Conservation (phyloP, 1,139 yeast genomes). For the Taphrina deformans region DNA sequence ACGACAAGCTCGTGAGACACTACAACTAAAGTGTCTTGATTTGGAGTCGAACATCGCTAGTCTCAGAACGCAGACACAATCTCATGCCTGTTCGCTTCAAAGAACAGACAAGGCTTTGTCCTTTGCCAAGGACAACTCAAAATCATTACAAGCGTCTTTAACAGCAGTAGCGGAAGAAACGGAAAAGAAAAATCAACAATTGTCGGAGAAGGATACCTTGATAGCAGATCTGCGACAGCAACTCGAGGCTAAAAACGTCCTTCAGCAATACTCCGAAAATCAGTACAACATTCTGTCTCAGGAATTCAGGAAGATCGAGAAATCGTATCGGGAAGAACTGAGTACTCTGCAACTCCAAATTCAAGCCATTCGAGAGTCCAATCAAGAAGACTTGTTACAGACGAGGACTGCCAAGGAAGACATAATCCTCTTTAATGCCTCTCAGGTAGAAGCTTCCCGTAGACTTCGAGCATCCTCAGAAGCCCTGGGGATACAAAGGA, state of each 20-base stretch:
- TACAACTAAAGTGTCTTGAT: conserved; percentile 13
- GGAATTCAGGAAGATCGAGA: conserved; percentile 1
- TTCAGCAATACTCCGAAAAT: background rate
- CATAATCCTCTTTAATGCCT: background rate
- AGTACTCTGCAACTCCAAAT: background rate
- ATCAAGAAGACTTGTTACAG: background rate
- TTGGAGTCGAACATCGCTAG: conserved; percentile 28
- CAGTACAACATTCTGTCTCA: conserved; percentile 4
- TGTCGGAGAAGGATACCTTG: conserved; percentile 5
- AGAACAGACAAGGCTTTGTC: conserved; percentile 22
- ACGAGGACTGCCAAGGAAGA: conserved; percentile 13
- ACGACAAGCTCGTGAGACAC: conserved; percentile 24
- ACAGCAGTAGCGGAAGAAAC: background rate
- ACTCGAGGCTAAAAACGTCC: background rate
- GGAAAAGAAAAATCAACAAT: background rate
- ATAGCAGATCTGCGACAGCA: conserved; percentile 1
- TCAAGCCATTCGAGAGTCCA: background rate
- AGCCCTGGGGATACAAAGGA: background rate
- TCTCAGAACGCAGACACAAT: conserved; percentile 16
- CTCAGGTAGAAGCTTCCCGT: background rate
- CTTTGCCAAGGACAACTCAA: conserved; percentile 8
- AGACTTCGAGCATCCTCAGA: background rate
- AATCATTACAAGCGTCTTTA: background rate
- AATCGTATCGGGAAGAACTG: background rate
- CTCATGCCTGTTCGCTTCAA: background rate